Evolutionary conservation across 495 filamentous ascomycete genomes (phyloP).

Genomic region (Symbiotaphrina buchneri): DNA sequence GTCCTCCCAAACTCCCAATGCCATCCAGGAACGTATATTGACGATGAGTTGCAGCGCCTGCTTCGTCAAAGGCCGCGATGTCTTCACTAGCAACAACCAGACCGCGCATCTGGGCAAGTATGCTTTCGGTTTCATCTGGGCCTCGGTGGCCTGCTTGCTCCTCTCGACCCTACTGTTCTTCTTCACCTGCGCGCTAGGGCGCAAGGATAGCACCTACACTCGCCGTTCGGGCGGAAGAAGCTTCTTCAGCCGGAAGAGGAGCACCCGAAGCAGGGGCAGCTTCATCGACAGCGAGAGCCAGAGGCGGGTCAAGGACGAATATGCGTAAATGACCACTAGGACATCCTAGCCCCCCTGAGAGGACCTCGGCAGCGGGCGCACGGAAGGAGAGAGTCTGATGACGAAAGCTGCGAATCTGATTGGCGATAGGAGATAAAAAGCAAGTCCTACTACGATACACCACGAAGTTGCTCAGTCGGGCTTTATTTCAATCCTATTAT

Average conservation of each 20-base stretch:
- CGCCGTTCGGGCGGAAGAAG: slow-evolving; percentile 2
- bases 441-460: too few relatives aligned
- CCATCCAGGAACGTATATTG: slow-evolving; percentile 3
- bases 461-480: too few relatives aligned
- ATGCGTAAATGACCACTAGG: slow-evolving; percentile 16
- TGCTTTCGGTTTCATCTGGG: slow-evolving; percentile 77
- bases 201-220: slow-evolving; percentile 5
- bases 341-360: too few relatives aligned
- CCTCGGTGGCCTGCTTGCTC: slow-evolving; percentile 42
- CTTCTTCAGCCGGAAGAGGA: slow-evolving; percentile 17
- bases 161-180: slow-evolving; percentile 54
- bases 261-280: slow-evolving; percentile 18
- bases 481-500: too few relatives aligned
- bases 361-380: too few relatives aligned
- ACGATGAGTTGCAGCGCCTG: slow-evolving; percentile 29
- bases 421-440: too few relatives aligned
- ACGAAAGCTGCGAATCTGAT: too few relatives aligned
- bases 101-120: slow-evolving; percentile 40
- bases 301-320: slow-evolving; percentile 40
- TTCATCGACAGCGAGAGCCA: slow-evolving; percentile 27
- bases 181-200: slow-evolving; percentile 18
- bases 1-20: slow-evolving; percentile 10
- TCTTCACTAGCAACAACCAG: slow-evolving; percentile 34
- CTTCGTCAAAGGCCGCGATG: slow-evolving; percentile 54
- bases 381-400: too few relatives aligned